Conservation (phyloP, 495 filamentous ascomycete species). For the Wilcoxina mikolae region DNA sequence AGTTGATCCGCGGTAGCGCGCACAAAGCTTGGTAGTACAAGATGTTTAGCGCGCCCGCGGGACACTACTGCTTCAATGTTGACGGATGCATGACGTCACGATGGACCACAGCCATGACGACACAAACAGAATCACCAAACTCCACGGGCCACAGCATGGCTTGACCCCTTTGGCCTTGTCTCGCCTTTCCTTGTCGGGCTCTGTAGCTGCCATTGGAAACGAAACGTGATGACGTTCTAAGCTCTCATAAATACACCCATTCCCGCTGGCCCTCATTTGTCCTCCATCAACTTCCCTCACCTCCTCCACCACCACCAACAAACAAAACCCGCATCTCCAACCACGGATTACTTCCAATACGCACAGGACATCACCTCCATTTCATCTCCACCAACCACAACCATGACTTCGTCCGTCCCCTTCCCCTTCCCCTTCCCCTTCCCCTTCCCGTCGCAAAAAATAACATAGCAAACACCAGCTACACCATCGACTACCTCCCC, state of each 20-base stretch:
- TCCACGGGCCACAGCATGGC: not conserved
- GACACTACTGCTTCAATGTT: not conserved
- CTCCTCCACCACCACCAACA: not conserved
- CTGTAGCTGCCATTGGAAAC: not conserved
- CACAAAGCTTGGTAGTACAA: too few species aligned
- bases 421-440: not conserved
- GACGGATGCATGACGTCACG: not conserved
- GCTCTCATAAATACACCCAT: not conserved
- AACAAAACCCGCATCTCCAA: not conserved
- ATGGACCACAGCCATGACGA: not conserved
- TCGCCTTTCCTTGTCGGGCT: not conserved
- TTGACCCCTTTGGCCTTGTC: not conserved
- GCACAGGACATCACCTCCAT: not conserved
- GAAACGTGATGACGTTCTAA: not conserved
- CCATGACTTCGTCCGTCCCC: slow-evolving; percentile 2
- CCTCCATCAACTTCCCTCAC: not conserved
- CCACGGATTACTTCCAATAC: not conserved
- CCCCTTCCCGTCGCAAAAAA: not conserved
- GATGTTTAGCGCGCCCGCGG: too few species aligned
- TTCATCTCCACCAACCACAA: not conserved
- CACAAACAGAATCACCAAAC: not conserved
- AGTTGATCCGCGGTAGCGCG: too few species aligned
- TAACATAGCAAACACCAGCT: not conserved
- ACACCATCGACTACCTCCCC: slow-evolving; percentile 46
- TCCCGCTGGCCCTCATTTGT: not conserved